Evolutionary conservation across 768 basidiomycete genomes (phyloP).

Genomic region (Nidularia pulvinata): DNA sequence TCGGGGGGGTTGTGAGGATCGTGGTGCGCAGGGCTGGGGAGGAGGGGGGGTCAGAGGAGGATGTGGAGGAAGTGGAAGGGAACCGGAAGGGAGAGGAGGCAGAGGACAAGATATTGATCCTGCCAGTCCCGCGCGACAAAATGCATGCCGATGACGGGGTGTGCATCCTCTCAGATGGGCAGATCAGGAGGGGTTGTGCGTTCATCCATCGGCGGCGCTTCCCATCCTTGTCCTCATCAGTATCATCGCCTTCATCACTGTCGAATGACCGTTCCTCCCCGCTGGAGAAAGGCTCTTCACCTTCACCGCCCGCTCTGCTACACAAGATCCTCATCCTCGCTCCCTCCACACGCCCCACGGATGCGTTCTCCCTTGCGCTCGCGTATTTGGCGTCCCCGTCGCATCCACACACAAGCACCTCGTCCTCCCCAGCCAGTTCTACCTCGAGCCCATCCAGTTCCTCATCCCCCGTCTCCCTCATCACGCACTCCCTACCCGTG

Average conservation of each 20-base stretch:
- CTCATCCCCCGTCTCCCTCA: background rate
- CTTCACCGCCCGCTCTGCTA: too few species aligned
- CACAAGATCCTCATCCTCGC: constrained; percentile 4
- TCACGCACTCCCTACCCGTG: background rate
- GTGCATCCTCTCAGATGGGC: background rate
- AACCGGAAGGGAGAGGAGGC: too few species aligned
- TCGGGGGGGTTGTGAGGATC: background rate
- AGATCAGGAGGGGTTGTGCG: background rate
- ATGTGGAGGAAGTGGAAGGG: too few species aligned
- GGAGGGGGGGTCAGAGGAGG: background rate
- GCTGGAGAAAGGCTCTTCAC: too few species aligned
- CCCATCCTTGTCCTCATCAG: too few species aligned
- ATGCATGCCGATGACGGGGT: background rate
- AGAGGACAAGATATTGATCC: too few species aligned
- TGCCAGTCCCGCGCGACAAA: background rate
- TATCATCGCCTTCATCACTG: too few species aligned
- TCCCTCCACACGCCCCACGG: constrained; percentile 1
- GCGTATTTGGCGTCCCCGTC: too few species aligned
- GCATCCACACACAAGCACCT: too few species aligned
- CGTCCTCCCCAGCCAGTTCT: too few species aligned
- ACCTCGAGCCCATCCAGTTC: too few species aligned
- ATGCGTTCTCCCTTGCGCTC: constrained; percentile 3
- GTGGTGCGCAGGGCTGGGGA: background rate
- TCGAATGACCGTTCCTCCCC: too few species aligned
- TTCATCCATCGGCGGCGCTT: background rate